These are phyloP conservation scores for Annulohypoxylon maeteangense DNA, from an alignment of 495 filamentous ascomycete species.

Conservation along the genomic window DNA sequence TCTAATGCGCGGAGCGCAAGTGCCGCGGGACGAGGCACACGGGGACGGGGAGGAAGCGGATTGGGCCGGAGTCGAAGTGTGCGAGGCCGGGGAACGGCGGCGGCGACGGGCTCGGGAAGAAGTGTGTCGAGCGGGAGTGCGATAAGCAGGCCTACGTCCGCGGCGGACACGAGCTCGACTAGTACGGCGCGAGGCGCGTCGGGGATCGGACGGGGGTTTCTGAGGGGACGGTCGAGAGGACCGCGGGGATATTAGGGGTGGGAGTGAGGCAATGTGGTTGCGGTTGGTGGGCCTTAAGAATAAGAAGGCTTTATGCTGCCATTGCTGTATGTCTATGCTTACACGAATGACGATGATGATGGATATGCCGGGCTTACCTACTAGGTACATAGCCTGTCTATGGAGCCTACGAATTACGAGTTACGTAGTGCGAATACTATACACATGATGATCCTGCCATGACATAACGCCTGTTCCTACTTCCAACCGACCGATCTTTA, in stretches of 20 bases:
- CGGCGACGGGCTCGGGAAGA: constrained; percentile 5
- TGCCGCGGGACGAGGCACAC: constrained; percentile 42
- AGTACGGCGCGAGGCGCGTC: constrained; percentile 49
- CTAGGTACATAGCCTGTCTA: not conserved
- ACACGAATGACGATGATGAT: constrained; percentile 16
- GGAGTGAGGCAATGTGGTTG: too few species aligned
- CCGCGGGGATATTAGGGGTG: constrained; percentile 42
- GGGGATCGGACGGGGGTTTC: constrained; percentile 58
- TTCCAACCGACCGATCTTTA: not conserved
- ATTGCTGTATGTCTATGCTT: constrained; percentile 17
- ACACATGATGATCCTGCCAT: not conserved
- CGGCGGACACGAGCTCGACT: constrained; percentile 47
- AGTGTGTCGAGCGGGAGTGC: constrained; percentile 7
- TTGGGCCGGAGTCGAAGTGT: constrained; percentile 30
- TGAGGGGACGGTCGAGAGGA: constrained; percentile 45
- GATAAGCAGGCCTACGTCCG: constrained; percentile 23
- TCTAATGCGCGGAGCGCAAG: constrained; percentile 42
- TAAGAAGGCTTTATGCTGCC: not conserved
- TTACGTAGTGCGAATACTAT: constrained; percentile 6
- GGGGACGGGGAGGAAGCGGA: not conserved
- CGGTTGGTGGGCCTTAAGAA: constrained; percentile 27
- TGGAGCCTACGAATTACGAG: not conserved
- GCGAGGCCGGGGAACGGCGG: constrained; percentile 36
- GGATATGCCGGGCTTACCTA: not conserved
- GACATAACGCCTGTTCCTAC: not conserved